Base-by-base conservation (phyloP, 192 early-diverging fungal genomes). In the Coemansia sp. region DNA sequence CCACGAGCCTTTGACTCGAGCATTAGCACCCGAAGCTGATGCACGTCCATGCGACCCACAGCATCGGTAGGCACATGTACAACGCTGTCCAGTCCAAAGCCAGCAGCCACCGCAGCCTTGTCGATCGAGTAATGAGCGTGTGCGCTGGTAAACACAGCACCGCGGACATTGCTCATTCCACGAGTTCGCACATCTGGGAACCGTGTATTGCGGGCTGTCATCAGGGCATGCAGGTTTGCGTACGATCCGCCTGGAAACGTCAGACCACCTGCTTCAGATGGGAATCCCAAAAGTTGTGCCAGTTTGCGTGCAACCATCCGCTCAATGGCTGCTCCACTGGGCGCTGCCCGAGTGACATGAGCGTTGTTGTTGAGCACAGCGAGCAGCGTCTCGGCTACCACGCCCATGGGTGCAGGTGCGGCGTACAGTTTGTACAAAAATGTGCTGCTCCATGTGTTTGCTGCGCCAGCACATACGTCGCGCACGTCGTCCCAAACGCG, bases 351-450 rank as follows among this genome's bases (percentile, higher is more conserved):
- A 64, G 89, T 91, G 23, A 94, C 92, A 59, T 93, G 92, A 0
- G 83, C 73, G 71, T 94, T 94, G 60, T 84, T 84, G 76, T 94
- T 94, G 22, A 94, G 77, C 23, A 88, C 66, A 0, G 83, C 85
- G 32, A 89, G 64, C 14, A 93, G 74, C 3, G 91, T 64, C 67
- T 94, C 92, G 12, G 85, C 59, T 9, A 91, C 63, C 21, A 92
- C 85, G 12, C 91, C 92, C 57, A 91, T 85, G 7, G 90, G 89
- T 11, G 86, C 88, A 0, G 88, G 85, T 23, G 89, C 85, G 15
- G 92, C 85, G 62, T 93, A 94, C 4, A 94, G 83, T 53, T 93
- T 94, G 71, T 91, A 91, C 78, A 94, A 79, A 59, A 93, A 94
- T 22, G 87, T 65, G 5, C 86, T 84, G 69, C 87, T 90, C 83